Evolutionary conservation across 2,329 filamentous ascomycete species (phyloP).

Genomic region (Xylaria sp.): DNA sequence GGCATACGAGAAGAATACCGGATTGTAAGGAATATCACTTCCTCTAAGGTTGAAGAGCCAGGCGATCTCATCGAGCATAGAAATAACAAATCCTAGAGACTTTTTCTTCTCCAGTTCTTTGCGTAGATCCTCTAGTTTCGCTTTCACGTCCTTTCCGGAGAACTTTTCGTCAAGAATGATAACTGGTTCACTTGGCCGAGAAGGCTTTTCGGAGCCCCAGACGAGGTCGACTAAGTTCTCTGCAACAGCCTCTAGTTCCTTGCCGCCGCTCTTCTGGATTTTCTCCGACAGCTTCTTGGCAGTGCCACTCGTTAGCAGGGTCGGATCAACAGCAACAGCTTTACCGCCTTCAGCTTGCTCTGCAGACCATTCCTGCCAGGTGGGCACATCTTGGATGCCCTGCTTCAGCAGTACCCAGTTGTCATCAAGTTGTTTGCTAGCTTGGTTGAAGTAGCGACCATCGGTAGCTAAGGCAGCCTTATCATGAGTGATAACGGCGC

Average conservation of each 20-base stretch:
- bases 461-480: slow-evolving; percentile 94
- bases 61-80: slow-evolving; percentile 95
- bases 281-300: slow-evolving; percentile 81
- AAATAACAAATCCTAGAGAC: slow-evolving; percentile 86
- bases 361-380: slow-evolving; percentile 96
- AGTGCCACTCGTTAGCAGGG: slow-evolving; percentile 76
- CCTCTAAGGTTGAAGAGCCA: slow-evolving; percentile 99
- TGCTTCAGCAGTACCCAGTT: slow-evolving; percentile 96
- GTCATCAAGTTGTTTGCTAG: slow-evolving; percentile 84
- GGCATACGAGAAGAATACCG: slow-evolving; percentile 98
- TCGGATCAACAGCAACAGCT: slow-evolving; percentile 89
- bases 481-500: slow-evolving; percentile 85
- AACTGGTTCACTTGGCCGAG: slow-evolving; percentile 79
- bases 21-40: slow-evolving; percentile 96
- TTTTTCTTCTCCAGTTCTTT: slow-evolving; percentile 94
- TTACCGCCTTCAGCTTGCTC: slow-evolving; percentile 90
- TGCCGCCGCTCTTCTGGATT: slow-evolving; percentile 86
- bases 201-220: slow-evolving; percentile 82
- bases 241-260: slow-evolving; percentile 77
- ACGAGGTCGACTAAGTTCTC: slow-evolving; percentile 90
- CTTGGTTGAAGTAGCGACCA: slow-evolving; percentile 98
- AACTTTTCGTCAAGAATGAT: slow-evolving; percentile 77
- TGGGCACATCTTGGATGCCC: slow-evolving; percentile 91
- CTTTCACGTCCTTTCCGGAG: slow-evolving; percentile 82
- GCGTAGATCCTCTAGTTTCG: slow-evolving; percentile 87